A percentile compares a stretch with the other conserved stretches of the same genome.
These are phyloP conservation scores for Talaromyces ruber DNA, from an alignment of 495 filamentous ascomycete species.

Conservation along the genomic window DNA sequence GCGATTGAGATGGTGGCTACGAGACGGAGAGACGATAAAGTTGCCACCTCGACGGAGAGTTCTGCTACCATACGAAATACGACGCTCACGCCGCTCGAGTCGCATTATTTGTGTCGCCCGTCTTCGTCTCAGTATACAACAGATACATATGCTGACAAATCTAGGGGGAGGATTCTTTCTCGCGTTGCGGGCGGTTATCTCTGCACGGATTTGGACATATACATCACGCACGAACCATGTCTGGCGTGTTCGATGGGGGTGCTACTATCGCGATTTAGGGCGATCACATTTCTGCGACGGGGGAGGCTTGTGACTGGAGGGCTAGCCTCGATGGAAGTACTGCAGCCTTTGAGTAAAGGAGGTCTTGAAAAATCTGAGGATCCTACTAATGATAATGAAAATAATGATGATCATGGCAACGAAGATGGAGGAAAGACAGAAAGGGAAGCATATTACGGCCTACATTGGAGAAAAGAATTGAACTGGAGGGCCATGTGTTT, in stretches of 20 bases:
- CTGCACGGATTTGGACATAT: slow-evolving; percentile 84
- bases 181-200: slow-evolving; percentile 73
- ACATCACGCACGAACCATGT: slow-evolving; percentile 90
- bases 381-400: slow-evolving; percentile 5
- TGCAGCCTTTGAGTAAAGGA: background rate
- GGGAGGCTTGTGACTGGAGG: slow-evolving; percentile 32
- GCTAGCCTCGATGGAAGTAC: slow-evolving; percentile 28
- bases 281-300: slow-evolving; percentile 64
- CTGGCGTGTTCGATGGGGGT: slow-evolving; percentile 95
- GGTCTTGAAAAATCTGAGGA: background rate
- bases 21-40: slow-evolving; percentile 25
- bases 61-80: slow-evolving; percentile 9
- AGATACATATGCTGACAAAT: background rate
- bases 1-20: slow-evolving; percentile 84
- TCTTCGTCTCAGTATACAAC: slow-evolving; percentile 5
- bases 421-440: slow-evolving; percentile 39
- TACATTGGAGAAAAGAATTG: slow-evolving; percentile 87
- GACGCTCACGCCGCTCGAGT: slow-evolving; percentile 25
- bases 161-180: slow-evolving; percentile 25
- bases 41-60: background rate
- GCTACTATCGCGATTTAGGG: slow-evolving; percentile 79
- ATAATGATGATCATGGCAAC: background rate
- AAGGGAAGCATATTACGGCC: slow-evolving; percentile 50
- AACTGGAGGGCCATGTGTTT: slow-evolving; percentile 91
- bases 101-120: slow-evolving; percentile 25